Percentiles rank a stretch among this genome's conserved stretches.
phyloP scores from a whole-genome alignment of 805 yeast species.

The Hanseniaspora mollemarum region DNA sequence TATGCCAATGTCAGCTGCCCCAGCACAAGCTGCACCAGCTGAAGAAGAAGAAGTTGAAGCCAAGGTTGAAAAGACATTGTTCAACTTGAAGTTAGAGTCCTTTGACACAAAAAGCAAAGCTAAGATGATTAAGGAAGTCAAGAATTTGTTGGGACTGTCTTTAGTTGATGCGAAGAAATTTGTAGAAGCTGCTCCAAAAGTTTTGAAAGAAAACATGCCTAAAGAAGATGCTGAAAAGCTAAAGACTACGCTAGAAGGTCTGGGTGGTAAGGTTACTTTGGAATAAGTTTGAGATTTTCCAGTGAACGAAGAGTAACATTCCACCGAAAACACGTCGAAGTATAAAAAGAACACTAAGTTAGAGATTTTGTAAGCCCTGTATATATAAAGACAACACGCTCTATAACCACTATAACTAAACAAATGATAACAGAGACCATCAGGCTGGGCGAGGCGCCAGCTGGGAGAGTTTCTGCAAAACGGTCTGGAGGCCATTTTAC shows the following conservation, averaged over 20 bases:
- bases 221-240: constrained; percentile 98
- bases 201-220: constrained; percentile 85
- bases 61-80: constrained; percentile 77
- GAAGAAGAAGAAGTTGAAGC: constrained; percentile 64
- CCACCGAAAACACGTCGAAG: neutral
- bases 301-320: too few species aligned
- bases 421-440: too few species aligned
- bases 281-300: constrained; percentile 44
- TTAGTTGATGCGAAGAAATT: constrained; percentile 95
- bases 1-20: constrained; percentile 40
- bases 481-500: too few species aligned
- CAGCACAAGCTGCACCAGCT: constrained; percentile 52
- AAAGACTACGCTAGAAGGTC: constrained; percentile 79
- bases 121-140: constrained; percentile 94
- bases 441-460: too few species aligned
- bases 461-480: too few species aligned
- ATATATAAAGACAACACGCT: neutral
- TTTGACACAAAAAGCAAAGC: constrained; percentile 94
- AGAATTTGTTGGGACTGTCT: constrained; percentile 78
- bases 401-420: too few species aligned
- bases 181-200: constrained; percentile 95
- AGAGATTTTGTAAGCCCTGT: constrained; percentile 8
- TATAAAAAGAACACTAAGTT: neutral
- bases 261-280: constrained; percentile 85
- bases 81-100: constrained; percentile 80